Percentiles rank a stretch among this genome's conserved stretches.
Evolutionary conservation across 495 filamentous ascomycete species (phyloP).

Genomic region (Penicillium tannophilum): DNA sequence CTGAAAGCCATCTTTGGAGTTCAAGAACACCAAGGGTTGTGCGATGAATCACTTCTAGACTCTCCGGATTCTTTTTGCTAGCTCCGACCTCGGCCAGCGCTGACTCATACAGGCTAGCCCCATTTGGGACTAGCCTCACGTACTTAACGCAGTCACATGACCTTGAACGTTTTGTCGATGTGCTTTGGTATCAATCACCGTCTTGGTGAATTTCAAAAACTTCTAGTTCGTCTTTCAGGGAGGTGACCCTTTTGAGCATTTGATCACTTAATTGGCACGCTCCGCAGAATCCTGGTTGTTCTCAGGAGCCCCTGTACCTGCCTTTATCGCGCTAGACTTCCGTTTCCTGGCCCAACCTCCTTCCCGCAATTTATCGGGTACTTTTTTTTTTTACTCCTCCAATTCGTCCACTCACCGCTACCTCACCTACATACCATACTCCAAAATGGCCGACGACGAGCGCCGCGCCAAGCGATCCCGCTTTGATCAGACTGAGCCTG

Average conservation of each 20-base stretch:
- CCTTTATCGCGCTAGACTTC: background rate
- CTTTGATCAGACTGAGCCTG: conserved; percentile 86
- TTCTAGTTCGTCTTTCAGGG: background rate
- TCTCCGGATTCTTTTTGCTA: conserved; percentile 37
- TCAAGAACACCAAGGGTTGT: conserved; percentile 25
- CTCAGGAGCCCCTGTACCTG: background rate
- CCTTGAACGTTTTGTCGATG: conserved; percentile 8
- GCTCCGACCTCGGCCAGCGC: conserved; percentile 43
- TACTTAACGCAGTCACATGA: conserved; percentile 6
- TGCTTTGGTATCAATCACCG: conserved; percentile 7
- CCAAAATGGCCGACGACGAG: conserved; percentile 78
- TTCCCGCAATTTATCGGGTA: conserved; percentile 26
- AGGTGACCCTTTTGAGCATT: background rate
- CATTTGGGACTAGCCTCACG: background rate
- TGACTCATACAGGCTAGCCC: conserved; percentile 34
- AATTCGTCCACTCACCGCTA: background rate
- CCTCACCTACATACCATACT: conserved; percentile 1
- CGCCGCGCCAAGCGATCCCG: conserved; percentile 82
- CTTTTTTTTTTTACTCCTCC: conserved; percentile 9
- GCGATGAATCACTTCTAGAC: conserved; percentile 31
- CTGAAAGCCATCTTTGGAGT: conserved; percentile 50
- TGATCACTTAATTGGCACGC: background rate
- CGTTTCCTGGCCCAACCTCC: conserved; percentile 18
- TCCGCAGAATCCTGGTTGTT: background rate
- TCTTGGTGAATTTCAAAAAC: background rate